These are phyloP conservation scores for Coemansia sp. DNA, from an alignment of 192 early-diverging fungal genomes.

Conservation along the genomic window DNA sequence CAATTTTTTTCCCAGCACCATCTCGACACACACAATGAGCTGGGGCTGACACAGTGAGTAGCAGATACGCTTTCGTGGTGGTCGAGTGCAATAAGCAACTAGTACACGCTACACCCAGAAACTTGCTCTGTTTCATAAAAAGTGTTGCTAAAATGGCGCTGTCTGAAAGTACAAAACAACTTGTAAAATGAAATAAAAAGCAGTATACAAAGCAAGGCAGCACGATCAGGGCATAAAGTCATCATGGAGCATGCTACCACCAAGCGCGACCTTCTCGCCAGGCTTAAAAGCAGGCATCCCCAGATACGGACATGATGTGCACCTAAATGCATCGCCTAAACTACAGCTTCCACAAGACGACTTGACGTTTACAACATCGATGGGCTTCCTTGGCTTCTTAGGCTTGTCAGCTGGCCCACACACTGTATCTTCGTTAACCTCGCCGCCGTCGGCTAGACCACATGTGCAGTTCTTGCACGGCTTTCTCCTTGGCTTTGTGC, in stretches of 20 bases:
- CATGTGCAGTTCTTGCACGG: slow-evolving; percentile 98
- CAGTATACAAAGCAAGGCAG: too few species aligned
- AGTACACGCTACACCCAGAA: too few species aligned
- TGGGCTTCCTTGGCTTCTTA: slow-evolving; percentile 47
- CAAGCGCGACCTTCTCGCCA: slow-evolving; percentile 88
- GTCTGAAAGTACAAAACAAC: too few species aligned
- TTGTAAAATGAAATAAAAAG: too few species aligned
- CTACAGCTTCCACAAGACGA: slow-evolving; percentile 78
- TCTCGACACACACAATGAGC: background rate
- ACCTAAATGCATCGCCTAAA: slow-evolving; percentile 97
- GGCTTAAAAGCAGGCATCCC: slow-evolving; percentile 97
- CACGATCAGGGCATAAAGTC: slow-evolving; percentile 43
- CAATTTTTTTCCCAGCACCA: background rate
- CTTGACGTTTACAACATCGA: slow-evolving; percentile 58
- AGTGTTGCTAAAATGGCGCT: too few species aligned
- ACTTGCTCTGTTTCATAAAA: too few species aligned
- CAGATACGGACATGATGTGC: slow-evolving; percentile 90
- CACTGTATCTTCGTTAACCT: slow-evolving; percentile 51
- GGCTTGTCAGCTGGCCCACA: slow-evolving; percentile 57
- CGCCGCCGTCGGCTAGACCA: slow-evolving; percentile 80
- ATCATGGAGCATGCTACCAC: slow-evolving; percentile 61
- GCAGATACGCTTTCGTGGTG: background rate
- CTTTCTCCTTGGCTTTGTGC: slow-evolving; percentile 78
- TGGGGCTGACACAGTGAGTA: background rate
- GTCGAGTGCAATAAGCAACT: background rate